Conservation (phyloP, 2,329 filamentous ascomycete species). For the Blastomyces emzantsi region DNA sequence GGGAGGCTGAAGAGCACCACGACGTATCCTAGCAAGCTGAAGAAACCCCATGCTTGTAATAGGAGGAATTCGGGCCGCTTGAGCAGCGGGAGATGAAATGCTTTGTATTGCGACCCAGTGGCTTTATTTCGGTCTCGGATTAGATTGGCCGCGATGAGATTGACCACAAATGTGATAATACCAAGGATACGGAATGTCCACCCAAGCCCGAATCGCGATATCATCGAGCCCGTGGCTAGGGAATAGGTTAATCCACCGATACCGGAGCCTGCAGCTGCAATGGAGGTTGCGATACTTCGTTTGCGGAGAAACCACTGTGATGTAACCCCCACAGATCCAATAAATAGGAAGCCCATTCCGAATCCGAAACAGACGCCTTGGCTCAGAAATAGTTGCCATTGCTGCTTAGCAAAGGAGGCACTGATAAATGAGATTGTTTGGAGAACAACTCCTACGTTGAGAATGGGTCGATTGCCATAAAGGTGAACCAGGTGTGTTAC, state of each 20-base stretch:
- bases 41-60: conserved; percentile 50
- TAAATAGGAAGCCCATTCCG: conserved; percentile 55
- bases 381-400: conserved; percentile 53
- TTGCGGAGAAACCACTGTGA: conserved; percentile 55
- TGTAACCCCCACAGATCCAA: conserved; percentile 46
- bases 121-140: conserved; percentile 51
- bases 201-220: conserved; percentile 45
- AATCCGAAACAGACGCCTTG: conserved; percentile 55
- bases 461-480: conserved; percentile 46
- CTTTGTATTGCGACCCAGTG: conserved; percentile 43
- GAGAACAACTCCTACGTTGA: conserved; percentile 48
- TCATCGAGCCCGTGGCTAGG: conserved; percentile 50
- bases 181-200: conserved; percentile 56
- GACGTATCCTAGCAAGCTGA: conserved; percentile 58
- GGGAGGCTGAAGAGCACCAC: conserved; percentile 56
- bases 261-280: conserved; percentile 50
- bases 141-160: conserved; percentile 46
- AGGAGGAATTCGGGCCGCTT: conserved; percentile 47
- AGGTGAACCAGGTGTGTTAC: conserved; percentile 46
- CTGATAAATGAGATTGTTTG: conserved; percentile 48
- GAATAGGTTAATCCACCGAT: conserved; percentile 52
- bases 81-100: conserved; percentile 48
- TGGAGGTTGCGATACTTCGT: conserved; percentile 51
- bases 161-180: conserved; percentile 45
- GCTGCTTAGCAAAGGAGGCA: conserved; percentile 46